These are phyloP conservation scores for Blastobotrys proliferans DNA, from an alignment of 1,139 yeast genomes.

Conservation along the genomic window DNA sequence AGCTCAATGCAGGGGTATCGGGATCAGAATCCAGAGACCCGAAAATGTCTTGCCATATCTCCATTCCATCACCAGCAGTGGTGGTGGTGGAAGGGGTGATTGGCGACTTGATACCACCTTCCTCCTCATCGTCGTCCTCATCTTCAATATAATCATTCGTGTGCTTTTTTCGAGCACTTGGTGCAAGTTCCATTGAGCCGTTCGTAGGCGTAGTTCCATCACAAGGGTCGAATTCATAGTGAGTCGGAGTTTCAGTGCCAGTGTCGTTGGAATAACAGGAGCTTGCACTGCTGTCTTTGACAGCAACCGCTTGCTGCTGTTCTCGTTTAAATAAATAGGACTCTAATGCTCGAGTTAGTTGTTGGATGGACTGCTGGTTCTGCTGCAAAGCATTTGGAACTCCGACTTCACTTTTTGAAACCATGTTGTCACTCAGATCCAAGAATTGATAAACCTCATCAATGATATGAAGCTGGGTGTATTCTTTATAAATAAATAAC, in stretches of 20 bases:
- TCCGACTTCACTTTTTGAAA: slow-evolving; percentile 18
- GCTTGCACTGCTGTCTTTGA: no score
- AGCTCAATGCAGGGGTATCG: slow-evolving; percentile 8
- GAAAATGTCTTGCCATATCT: slow-evolving; percentile 12
- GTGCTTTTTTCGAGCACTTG: no score
- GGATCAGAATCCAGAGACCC: slow-evolving; percentile 8
- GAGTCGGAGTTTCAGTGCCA: slow-evolving; percentile 3
- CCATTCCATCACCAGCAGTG: slow-evolving; percentile 1
- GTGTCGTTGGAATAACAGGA: background rate
- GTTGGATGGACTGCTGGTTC: slow-evolving; percentile 20
- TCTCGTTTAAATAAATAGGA: slow-evolving; percentile 21
- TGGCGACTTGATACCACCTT: slow-evolving; percentile 8
- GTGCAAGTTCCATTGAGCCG: no score
- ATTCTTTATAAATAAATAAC: slow-evolving; percentile 27
- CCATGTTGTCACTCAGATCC: slow-evolving; percentile 20
- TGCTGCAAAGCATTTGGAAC: slow-evolving; percentile 24
- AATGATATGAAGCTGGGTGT: slow-evolving; percentile 26
- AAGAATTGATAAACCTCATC: slow-evolving; percentile 24
- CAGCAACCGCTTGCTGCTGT: background rate
- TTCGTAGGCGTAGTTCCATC: no score
- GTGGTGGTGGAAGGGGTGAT: slow-evolving; percentile 5
- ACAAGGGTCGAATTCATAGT: background rate
- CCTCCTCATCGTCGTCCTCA: no score
- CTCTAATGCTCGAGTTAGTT: slow-evolving; percentile 25
- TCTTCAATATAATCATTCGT: no score